Evolutionary conservation across 2,329 filamentous ascomycete species (phyloP).

Genomic region (Berkeleyomyces rouxiae): DNA sequence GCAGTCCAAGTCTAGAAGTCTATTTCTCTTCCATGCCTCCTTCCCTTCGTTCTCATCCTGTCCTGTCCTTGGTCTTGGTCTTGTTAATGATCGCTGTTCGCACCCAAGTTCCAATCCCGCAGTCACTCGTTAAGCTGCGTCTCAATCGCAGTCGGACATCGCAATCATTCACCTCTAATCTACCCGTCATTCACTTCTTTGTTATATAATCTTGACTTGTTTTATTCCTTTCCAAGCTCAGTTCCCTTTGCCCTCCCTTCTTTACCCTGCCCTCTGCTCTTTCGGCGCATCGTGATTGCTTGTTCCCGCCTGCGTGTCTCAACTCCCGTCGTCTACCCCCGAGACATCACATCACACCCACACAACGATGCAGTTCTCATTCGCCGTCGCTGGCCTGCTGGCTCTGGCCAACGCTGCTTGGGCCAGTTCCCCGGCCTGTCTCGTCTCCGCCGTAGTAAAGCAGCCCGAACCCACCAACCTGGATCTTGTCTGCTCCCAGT

Average conservation of each 20-base stretch:
- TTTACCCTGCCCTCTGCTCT: not conserved
- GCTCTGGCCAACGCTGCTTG: conserved; percentile 4
- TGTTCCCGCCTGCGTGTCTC: not conserved
- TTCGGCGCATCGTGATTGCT: not conserved
- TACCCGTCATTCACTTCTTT: conserved; percentile 1
- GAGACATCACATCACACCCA: not conserved
- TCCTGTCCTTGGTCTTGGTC: not conserved
- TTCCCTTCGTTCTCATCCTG: not conserved
- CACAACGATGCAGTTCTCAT: conserved; percentile 7
- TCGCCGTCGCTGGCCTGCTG: conserved; percentile 10
- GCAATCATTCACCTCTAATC: not conserved
- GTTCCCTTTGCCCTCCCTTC: not conserved
- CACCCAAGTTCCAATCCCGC: not conserved
- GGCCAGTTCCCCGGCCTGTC: conserved; percentile 13
- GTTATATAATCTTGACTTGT: not conserved
- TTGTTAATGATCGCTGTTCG: not conserved
- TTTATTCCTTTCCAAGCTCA: not conserved
- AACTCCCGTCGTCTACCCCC: not conserved
- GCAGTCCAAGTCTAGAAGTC: conserved; percentile 3
- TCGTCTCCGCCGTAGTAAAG: conserved; percentile 13
- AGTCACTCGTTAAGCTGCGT: conserved; percentile 9
- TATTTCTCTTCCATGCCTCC: not conserved
- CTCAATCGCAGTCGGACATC: not conserved
- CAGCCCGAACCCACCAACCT: conserved; percentile 12
- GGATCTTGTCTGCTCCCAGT: conserved; percentile 11